Evolutionary conservation across 2,329 filamentous ascomycete genomes (phyloP), one percentile per base, ranked within the genome.

Genomic region (Stachybotrys echinatus): DNA sequence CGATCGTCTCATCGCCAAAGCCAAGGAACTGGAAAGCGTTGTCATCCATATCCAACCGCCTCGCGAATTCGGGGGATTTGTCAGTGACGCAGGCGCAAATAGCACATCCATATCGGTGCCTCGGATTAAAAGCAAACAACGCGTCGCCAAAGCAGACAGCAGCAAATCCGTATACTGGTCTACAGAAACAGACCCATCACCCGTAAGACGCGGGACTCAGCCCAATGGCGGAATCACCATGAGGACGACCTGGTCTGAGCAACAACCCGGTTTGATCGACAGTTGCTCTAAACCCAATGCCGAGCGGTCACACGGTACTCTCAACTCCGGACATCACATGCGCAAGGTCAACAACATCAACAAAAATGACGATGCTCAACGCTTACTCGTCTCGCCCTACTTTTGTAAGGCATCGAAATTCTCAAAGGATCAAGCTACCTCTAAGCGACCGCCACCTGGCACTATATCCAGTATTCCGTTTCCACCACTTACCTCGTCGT

Each of bases 391-490:
- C 39, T 71, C 69, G 3, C 69, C 63, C 20, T 72, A 65, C 53
- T 72, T 72, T 49, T n/a, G 34, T 51, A 27, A n/a, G n/a, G n/a
- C 48, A 54, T 4, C 23, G 52, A 43, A 17, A 48, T 22, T 58
- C 17, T 47, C 52, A 40, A 50, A 47, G 22, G 56, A 53, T 20
- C 56, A 50, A 23, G 49, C 54, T 19, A 42, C 51, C 7, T 51
- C 48, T 22, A 69, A 63, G 23, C 66, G 70, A 7, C 69, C 72
- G 3, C 65, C 65, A 2, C 66, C 71, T 10, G 74, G 74, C 8
- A 74, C 68, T 2, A 62, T 84, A 8, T 80, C 82, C 0, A 71
- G 72, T 21, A 72, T 85, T 12, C 79, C 80, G 3, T 89, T 92
- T 55, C 88, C 89, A 1, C 79, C 84, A 0, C 79, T 91, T 31